A percentile compares a stretch with the other conserved stretches of the same genome.
Conservation (phyloP, 2,329 filamentous ascomycete species). For the Colletotrichum abscissum region DNA sequence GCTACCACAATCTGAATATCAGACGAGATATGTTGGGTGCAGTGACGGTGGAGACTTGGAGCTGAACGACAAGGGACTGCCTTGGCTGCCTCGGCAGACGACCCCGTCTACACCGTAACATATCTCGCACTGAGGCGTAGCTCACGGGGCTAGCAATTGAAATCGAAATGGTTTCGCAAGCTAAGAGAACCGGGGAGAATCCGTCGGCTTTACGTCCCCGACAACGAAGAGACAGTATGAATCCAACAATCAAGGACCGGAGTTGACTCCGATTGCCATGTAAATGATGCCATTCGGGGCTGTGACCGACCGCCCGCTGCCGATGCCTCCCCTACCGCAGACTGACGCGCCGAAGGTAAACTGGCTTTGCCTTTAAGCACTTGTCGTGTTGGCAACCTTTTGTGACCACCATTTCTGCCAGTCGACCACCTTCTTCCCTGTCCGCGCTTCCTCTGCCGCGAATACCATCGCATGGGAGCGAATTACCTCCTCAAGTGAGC, state of each 20-base stretch:
- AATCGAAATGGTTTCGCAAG: neutral
- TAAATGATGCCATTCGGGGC: neutral
- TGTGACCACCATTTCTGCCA: constrained; percentile 81
- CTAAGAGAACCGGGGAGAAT: neutral
- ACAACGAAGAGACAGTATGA: neutral
- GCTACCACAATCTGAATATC: neutral
- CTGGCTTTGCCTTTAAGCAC: neutral
- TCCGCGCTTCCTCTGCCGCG: constrained; percentile 88
- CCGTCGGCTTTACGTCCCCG: constrained; percentile 8
- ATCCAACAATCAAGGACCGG: neutral
- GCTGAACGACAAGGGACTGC: neutral
- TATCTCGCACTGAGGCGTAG: neutral
- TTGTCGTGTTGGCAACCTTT: constrained; percentile 40
- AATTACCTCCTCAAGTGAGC: constrained; percentile 87
- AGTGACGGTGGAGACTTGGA: neutral
- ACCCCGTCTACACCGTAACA: neutral
- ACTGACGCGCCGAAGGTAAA: neutral
- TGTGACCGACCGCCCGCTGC: neutral
- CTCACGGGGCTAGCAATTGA: neutral
- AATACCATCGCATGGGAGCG: constrained; percentile 93
- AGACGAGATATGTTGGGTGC: constrained; percentile 5
- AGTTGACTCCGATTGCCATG: neutral
- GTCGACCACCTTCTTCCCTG: constrained; percentile 74
- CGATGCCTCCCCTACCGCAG: too few species aligned
- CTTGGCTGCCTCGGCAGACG: neutral